These are phyloP conservation scores for Geosmithia morbida DNA, from an alignment of 2,329 filamentous ascomycete species.

Conservation along the genomic window DNA sequence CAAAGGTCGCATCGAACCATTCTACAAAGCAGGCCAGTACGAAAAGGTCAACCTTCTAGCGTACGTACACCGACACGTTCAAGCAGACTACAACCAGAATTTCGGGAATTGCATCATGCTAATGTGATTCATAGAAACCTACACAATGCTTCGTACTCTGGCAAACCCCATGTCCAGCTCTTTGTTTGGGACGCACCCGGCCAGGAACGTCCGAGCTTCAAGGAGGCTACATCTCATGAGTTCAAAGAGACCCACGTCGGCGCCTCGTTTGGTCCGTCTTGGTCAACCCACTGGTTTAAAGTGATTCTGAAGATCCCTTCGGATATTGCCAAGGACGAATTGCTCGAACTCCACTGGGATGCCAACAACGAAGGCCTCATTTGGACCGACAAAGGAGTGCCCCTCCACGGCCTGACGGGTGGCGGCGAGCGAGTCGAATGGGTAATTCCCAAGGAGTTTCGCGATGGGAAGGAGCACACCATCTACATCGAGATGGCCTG, in stretches of 20 bases:
- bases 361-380: slow-evolving; percentile 88
- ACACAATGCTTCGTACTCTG: slow-evolving; percentile 33
- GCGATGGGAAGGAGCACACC: slow-evolving; percentile 72
- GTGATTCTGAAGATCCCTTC: slow-evolving; percentile 65
- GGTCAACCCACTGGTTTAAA: slow-evolving; percentile 97
- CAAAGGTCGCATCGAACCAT: slow-evolving; percentile 66
- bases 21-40: slow-evolving; percentile 70
- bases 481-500: slow-evolving; percentile 98
- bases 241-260: slow-evolving; percentile 67
- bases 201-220: slow-evolving; percentile 68
- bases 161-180: slow-evolving; percentile 66
- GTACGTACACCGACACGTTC: slow-evolving; percentile 25
- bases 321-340: slow-evolving; percentile 58
- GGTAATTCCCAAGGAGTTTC: slow-evolving; percentile 70
- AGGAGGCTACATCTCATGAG: slow-evolving; percentile 62
- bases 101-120: not conserved
- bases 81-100: not conserved
- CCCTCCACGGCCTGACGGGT: slow-evolving; percentile 83
- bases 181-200: slow-evolving; percentile 74
- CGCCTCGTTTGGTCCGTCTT: slow-evolving; percentile 77
- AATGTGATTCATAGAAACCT: slow-evolving; percentile 15
- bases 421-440: slow-evolving; percentile 81
- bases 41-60: slow-evolving; percentile 58
- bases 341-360: slow-evolving; percentile 95
- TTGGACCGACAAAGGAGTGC: slow-evolving; percentile 81